Base-by-base conservation (phyloP, 768 basidiomycete species). In the Tricholomella constricta region DNA sequence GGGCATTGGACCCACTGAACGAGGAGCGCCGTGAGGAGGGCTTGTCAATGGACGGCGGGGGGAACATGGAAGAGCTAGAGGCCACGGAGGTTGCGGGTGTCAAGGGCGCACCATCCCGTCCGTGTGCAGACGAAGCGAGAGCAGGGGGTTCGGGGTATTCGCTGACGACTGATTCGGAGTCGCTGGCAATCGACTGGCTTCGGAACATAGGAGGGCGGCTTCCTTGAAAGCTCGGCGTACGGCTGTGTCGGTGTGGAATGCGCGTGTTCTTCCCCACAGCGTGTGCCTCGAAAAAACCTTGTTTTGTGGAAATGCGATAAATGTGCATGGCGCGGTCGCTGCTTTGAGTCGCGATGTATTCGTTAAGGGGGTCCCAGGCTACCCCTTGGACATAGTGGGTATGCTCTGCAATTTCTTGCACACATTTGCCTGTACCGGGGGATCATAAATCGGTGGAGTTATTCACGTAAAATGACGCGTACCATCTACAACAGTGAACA, bases 311-410 rank as follows among this genome's bases (percentile, higher is more conserved):
- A 59, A 98, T 85, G 56, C 82, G 82, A 71, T 98, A 93, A 60
- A 99, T 85, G 67, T 98, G 94, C 84, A 98, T 96, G 19, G 94
- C 89, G 41, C 96, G 82, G 70, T 99, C 97, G 63, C 89, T 92
- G 69, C 91, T 94, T 66, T 99, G 97, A 0, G 97, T 98, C 3
- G 97, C 95, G 55, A 99, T 91, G 65, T 90, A 98, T 69, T 97
- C 93, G 68, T 96, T 94, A 62, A 97, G 72, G 1, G 97, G 97
- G 60, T 99, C 97, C 97, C 97, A 99, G 0, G 96, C 92, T 25
- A 98, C 97, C 8, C 97, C 97, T 74, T 99, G 97, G 0, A 99
- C 97, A 65, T 91, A 98, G 69, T 98, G 96, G 29, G 81, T 84
- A 69, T 99, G 97, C 63, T 98, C 96, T 1, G 91, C 88, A 55